Base-by-base conservation (phyloP, 306 rosid genomes). In the Trifolium pratense region DNA sequence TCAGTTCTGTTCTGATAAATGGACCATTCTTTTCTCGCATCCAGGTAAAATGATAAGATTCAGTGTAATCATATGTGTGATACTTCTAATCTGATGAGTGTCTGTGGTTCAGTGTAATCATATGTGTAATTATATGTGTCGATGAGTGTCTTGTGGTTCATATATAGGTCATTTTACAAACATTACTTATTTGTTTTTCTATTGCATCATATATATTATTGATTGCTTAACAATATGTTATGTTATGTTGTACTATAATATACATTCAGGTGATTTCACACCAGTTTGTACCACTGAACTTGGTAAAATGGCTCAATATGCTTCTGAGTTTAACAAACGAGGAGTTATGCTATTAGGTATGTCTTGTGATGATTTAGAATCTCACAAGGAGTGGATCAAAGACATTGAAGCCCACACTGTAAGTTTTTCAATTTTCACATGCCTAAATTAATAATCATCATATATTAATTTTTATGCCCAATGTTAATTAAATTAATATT, bases 11-110 rank as follows among this genome's bases (percentile, higher is more conserved):
- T 68, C 79, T 11, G 78, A 76, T 71, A 40, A 62, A 72, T 88
- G 96, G 97, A 81, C 84, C 83, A 80, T 91, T 74, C 67, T 93
- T 70, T 93, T 93, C 92, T 93, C 96, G 71, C 98, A 93, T 83
- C 98, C 97, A 0, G 98, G 39, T 36, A 29, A 29, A 29, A 29
- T 29, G 6, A 29, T 29, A 29, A 3, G 4, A 4, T 29, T 29
- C 32, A 29, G 1, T 29, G 6, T 4, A 4, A 4, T 29, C 6
- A 34, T 34, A 34, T 34, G 9, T 34, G 9, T 34, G 9, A 34
- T 9, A 34, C 9, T 34, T n/a, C n/a, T 34, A 34, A 34, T 34
- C 37, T 34, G 9, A 36, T 6, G 10, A 36, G 39, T 36, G 39
- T 36, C 2, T 36, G 39, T 34, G 37, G 0, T 34, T 34, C 1